phyloP scores from a whole-genome alignment of 2,329 filamentous ascomycete genomes.

The Colletotrichum lentis region DNA sequence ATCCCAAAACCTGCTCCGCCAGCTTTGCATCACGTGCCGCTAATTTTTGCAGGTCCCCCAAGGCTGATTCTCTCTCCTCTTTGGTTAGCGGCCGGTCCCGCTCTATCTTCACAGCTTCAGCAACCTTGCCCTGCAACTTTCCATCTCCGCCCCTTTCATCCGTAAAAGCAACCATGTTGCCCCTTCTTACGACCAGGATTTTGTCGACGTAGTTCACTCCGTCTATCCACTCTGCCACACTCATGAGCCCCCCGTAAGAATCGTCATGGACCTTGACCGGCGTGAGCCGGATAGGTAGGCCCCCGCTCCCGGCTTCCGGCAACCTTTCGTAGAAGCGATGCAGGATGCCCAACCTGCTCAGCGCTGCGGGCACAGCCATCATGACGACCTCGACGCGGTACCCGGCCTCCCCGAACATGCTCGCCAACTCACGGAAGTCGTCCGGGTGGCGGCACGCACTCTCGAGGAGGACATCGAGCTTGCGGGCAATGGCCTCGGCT shows the following conservation, averaged over 20 bases:
- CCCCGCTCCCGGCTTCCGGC: slow-evolving; percentile 48
- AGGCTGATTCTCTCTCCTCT: slow-evolving; percentile 42
- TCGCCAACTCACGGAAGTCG: slow-evolving; percentile 51
- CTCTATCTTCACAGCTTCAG: slow-evolving; percentile 42
- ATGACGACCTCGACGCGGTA: slow-evolving; percentile 53
- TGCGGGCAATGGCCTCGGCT: slow-evolving; percentile 43
- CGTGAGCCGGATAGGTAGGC: slow-evolving; percentile 53
- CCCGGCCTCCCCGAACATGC: slow-evolving; percentile 45
- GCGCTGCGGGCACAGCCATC: slow-evolving; percentile 52
- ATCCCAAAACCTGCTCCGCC: slow-evolving; percentile 41
- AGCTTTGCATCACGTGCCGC: slow-evolving; percentile 39
- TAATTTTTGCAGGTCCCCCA: slow-evolving; percentile 43
- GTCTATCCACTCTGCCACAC: slow-evolving; percentile 51
- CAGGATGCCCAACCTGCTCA: slow-evolving; percentile 55
- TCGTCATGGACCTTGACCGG: slow-evolving; percentile 56
- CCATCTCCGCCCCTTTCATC: slow-evolving; percentile 9
- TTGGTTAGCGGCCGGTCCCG: slow-evolving; percentile 43
- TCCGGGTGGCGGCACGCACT: slow-evolving; percentile 55
- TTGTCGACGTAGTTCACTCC: slow-evolving; percentile 44
- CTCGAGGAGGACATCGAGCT: slow-evolving; percentile 54
- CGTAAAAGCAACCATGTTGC: slow-evolving; percentile 48
- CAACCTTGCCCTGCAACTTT: slow-evolving; percentile 33
- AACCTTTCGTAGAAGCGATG: slow-evolving; percentile 49
- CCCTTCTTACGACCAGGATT: slow-evolving; percentile 52
- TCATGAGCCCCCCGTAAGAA: slow-evolving; percentile 51